Evolutionary conservation across 2,329 filamentous ascomycete species (phyloP).

Genomic region (Aspergillus fijiensis): DNA sequence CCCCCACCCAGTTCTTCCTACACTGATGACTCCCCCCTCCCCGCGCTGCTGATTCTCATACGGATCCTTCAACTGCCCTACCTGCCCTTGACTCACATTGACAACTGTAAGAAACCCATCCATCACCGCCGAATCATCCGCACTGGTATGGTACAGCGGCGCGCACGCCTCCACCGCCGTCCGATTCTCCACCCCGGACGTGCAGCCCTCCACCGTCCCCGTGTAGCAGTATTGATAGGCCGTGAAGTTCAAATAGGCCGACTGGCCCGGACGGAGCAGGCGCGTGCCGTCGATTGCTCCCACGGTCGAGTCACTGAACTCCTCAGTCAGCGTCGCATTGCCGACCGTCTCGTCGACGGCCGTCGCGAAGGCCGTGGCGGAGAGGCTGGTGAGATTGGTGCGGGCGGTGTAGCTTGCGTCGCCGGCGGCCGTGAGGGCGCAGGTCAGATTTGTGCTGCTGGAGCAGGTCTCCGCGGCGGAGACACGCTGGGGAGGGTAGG

Average conservation of each 20-base stretch:
- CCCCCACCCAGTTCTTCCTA: background rate
- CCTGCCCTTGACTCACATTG: background rate
- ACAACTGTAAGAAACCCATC: conserved; percentile 2
- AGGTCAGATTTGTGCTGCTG: conserved; percentile 1
- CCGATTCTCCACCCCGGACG: background rate
- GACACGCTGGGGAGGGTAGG: conserved; percentile 1
- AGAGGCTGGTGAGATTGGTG: background rate
- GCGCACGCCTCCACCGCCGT: conserved; percentile 1
- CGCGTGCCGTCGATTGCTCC: background rate
- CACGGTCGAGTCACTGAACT: background rate
- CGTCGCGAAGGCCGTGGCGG: background rate
- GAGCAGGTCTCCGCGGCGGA: conserved; percentile 2
- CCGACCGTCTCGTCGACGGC: background rate
- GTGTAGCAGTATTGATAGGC: conserved; percentile 4
- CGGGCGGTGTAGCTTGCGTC: background rate
- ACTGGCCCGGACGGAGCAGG: conserved; percentile 1
- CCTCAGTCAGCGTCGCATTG: background rate
- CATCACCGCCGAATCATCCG: background rate
- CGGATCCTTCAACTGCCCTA: conserved; percentile 2
- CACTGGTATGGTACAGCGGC: conserved; percentile 3
- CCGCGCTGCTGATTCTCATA: conserved; percentile 6
- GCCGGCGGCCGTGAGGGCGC: conserved; percentile 4
- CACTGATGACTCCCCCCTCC: background rate
- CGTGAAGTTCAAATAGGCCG: conserved; percentile 10
- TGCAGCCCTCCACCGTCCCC: conserved; percentile 5